These are phyloP conservation scores for Ophiostoma ips DNA, from an alignment of 2,329 filamentous ascomycete species.

Conservation along the genomic window DNA sequence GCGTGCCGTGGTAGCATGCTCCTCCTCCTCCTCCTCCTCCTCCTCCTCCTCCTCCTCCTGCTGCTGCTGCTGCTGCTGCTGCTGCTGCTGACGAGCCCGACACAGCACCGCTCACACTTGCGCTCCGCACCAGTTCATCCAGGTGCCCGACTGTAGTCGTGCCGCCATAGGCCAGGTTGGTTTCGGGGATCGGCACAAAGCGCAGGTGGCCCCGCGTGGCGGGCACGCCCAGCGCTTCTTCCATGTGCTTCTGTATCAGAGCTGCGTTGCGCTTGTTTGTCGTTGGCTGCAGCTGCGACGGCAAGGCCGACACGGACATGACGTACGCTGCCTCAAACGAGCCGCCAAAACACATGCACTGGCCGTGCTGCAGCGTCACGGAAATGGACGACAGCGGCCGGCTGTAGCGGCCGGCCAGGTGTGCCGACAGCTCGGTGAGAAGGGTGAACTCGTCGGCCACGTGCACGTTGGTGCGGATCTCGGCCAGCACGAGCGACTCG, in stretches of 20 bases:
- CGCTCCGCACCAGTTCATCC: slow-evolving; percentile 32
- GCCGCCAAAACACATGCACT: slow-evolving; percentile 60
- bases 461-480: slow-evolving; percentile 50
- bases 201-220: slow-evolving; percentile 56
- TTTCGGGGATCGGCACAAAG: slow-evolving; percentile 56
- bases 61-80: background rate
- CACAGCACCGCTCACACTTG: background rate
- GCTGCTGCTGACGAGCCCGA: background rate
- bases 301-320: slow-evolving; percentile 57
- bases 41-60: too few species aligned
- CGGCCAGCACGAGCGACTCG: slow-evolving; percentile 42
- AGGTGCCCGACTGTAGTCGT: slow-evolving; percentile 56
- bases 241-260: slow-evolving; percentile 64
- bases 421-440: slow-evolving; percentile 58
- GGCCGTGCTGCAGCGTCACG: slow-evolving; percentile 61
- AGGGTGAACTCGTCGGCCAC: slow-evolving; percentile 63
- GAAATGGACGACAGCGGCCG: slow-evolving; percentile 60
- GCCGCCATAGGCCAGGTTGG: slow-evolving; percentile 57
- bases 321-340: slow-evolving; percentile 69
- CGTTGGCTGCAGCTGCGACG: slow-evolving; percentile 52
- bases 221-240: slow-evolving; percentile 53
- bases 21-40: too few species aligned
- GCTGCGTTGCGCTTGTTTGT: slow-evolving; percentile 71
- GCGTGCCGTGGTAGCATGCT: background rate
- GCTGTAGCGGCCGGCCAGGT: slow-evolving; percentile 62